Conservation (phyloP, 495 filamentous ascomycete genomes). For the Aspergillus incahuasiensis region DNA sequence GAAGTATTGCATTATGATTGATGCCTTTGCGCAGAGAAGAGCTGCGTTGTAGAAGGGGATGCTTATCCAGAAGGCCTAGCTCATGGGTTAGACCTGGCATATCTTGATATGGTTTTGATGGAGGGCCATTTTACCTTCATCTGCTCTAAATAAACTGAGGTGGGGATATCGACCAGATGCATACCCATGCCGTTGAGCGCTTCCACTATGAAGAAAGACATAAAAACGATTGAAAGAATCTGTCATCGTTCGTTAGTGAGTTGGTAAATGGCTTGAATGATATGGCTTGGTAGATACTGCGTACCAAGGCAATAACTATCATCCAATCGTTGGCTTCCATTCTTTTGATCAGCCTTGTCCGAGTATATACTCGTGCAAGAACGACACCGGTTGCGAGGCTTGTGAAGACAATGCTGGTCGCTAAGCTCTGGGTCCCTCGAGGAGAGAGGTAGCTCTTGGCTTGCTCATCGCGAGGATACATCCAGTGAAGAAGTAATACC, state of each 20-base stretch:
- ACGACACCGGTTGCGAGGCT: slow-evolving; percentile 33
- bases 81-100: neutral
- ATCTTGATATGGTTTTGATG: neutral
- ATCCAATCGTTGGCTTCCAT: slow-evolving; percentile 45
- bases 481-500: slow-evolving; percentile 10
- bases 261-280: neutral
- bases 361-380: slow-evolving; percentile 34
- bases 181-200: slow-evolving; percentile 39
- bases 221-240: slow-evolving; percentile 38
- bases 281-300: neutral
- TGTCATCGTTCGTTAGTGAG: slow-evolving; percentile 1
- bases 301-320: slow-evolving; percentile 37
- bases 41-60: slow-evolving; percentile 46
- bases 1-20: slow-evolving; percentile 47
- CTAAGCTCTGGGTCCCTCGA: slow-evolving; percentile 27
- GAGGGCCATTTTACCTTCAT: slow-evolving; percentile 30
- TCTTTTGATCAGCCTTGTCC: slow-evolving; percentile 29
- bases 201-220: slow-evolving; percentile 38
- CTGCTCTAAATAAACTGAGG: slow-evolving; percentile 28
- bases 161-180: slow-evolving; percentile 34
- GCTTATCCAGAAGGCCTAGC: slow-evolving; percentile 41
- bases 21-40: slow-evolving; percentile 48
- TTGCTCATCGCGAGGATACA: slow-evolving; percentile 17
- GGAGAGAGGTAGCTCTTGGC: slow-evolving; percentile 20
- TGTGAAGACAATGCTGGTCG: slow-evolving; percentile 36